Conservation (phyloP, 768 basidiomycete genomes). For the Leccinum truebloodii region DNA sequence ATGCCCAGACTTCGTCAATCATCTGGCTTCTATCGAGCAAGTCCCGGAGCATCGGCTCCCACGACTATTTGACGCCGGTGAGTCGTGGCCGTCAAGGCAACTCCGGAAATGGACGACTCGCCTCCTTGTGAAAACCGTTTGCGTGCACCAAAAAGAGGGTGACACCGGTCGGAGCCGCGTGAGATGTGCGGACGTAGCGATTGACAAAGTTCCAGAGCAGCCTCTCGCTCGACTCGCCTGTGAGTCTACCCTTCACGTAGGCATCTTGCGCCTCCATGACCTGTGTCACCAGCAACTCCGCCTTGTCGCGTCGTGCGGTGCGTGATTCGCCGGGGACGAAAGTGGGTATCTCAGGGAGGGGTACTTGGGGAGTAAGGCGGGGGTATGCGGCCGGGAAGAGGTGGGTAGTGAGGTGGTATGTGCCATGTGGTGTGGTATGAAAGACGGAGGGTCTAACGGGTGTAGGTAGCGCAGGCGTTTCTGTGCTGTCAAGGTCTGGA, state of each 20-base stretch:
- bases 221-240: constrained; percentile 20
- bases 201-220: constrained; percentile 73
- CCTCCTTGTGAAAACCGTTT: constrained; percentile 90
- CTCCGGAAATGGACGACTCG: constrained; percentile 28
- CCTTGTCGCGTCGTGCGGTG: constrained; percentile 13
- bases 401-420: constrained; percentile 31
- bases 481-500: constrained; percentile 7
- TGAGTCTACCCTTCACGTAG: constrained; percentile 21
- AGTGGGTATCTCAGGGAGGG: constrained; percentile 23
- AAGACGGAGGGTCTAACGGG: constrained; percentile 22
- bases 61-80: constrained; percentile 51
- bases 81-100: background rate
- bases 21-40: constrained; percentile 48
- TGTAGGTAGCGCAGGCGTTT: constrained; percentile 22
- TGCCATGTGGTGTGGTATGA: constrained; percentile 16
- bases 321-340: constrained; percentile 1
- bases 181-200: constrained; percentile 50
- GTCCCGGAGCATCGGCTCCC: constrained; percentile 65
- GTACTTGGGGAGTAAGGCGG: constrained; percentile 23
- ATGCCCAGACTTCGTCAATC: constrained; percentile 77
- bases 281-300: constrained; percentile 18
- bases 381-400: constrained; percentile 33
- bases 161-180: constrained; percentile 22
- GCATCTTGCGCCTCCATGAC: constrained; percentile 16
- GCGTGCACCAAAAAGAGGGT: constrained; percentile 82